Base-by-base conservation (phyloP, 169 alveolate species). In the Amoebophrya sp. region DNA sequence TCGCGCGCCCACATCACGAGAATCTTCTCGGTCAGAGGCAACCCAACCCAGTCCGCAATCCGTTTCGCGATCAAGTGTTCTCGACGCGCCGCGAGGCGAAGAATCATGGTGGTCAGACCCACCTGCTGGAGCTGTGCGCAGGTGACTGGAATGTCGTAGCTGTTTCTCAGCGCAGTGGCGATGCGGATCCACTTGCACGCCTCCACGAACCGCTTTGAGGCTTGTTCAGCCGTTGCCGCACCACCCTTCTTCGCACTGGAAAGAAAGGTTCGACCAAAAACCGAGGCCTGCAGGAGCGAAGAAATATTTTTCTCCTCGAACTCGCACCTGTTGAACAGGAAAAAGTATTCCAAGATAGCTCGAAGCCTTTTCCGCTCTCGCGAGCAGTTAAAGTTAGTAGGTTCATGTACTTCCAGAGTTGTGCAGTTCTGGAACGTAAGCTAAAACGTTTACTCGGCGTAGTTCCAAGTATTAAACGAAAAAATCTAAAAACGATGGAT, bases 61-160 rank as follows among this genome's bases (percentile, higher is more conserved):
- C 83, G 83, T 25, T 66, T 66, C 35, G 83, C 83, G 83, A 66
- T 66, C 83, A 66, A 25, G 83, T 66, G 83, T 25, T 66, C 39
- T 2, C 83, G 83, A 0, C 83, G 83, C 12, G 83, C 83, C 10
- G 83, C 35, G 38, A 66, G 83, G 35, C 83, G 83, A 0, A n/a
- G 0, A 18, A 66, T 25, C 83, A 66, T 18, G 1, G 12, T 2
- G 83, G 35, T 2, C 35, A 66, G 83, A 25, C 83, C 83, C 32
- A 66, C 35, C 18, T 66, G 83, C 83, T 66, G 83, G 32, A 66
- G 83, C 83, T 66, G 83, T n/a, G 83, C 12, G 32, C 83, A 66
- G 32, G 83, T 66, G 29, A 66, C 32, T 1, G 83, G 83, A 3
- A 66, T 3, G 35, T 66, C 83, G 35, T 66, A 66, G 29, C 18